phyloP scores from a whole-genome alignment of 129 eudicot species.

The Lonicera japonica region DNA sequence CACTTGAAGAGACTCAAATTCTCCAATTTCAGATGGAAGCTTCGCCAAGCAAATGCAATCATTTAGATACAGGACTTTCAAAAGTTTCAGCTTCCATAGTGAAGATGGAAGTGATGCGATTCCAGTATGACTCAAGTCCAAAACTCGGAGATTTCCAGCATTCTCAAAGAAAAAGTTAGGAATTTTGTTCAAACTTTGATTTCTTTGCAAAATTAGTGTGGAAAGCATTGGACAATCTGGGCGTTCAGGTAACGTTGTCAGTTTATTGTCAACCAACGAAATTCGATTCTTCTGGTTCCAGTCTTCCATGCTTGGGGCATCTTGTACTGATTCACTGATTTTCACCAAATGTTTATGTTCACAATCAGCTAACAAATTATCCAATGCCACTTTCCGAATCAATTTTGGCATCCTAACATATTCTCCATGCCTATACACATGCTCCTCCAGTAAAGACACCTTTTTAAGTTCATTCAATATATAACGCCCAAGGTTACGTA shows the following conservation, averaged over 20 bases:
- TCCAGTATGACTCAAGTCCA: slow-evolving; percentile 24
- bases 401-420: slow-evolving; percentile 29
- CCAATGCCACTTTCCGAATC: slow-evolving; percentile 25
- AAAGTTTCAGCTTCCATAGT: not conserved
- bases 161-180: slow-evolving; percentile 20
- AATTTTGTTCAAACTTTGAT: slow-evolving; percentile 12
- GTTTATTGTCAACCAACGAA: slow-evolving; percentile 19
- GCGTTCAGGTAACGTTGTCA: slow-evolving; percentile 11
- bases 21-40: slow-evolving; percentile 20
- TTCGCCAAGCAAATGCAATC: slow-evolving; percentile 13
- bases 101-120: slow-evolving; percentile 17
- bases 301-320: slow-evolving; percentile 7
- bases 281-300: slow-evolving; percentile 24
- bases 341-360: slow-evolving; percentile 14
- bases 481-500: slow-evolving; percentile 3
- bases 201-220: slow-evolving; percentile 25
- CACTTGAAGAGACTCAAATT: slow-evolving; percentile 21
- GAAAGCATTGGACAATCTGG: slow-evolving; percentile 22
- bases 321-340: slow-evolving; percentile 12
- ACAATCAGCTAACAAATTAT: slow-evolving; percentile 5
- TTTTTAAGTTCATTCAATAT: slow-evolving; percentile 12
- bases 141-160: slow-evolving; percentile 17
- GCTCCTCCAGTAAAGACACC: slow-evolving; percentile 21
- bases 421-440: slow-evolving; percentile 8
- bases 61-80: slow-evolving; percentile 26